Conservation (phyloP, 495 filamentous ascomycete genomes). For the Staphylotrichum longicolle region DNA sequence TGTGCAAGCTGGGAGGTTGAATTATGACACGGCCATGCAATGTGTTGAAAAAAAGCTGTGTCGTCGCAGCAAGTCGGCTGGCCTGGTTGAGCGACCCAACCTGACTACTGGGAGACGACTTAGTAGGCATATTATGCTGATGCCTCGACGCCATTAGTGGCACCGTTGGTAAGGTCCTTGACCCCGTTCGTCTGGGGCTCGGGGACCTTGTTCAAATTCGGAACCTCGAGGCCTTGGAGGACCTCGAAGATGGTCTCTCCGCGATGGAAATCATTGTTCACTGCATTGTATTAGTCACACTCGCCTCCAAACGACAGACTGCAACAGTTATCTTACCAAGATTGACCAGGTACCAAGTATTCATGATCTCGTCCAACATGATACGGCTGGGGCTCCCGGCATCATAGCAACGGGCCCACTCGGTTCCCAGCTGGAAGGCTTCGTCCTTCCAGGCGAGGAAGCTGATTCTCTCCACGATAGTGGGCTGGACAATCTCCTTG, state of each 20-base stretch:
- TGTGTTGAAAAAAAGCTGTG: slow-evolving; percentile 27
- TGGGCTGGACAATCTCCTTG: slow-evolving; percentile 98
- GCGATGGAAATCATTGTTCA: slow-evolving; percentile 94
- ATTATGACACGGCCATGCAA: slow-evolving; percentile 23
- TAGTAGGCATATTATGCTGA: slow-evolving; percentile 27
- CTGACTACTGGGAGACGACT: slow-evolving; percentile 12
- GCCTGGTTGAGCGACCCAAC: slow-evolving; percentile 12
- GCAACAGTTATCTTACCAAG: slow-evolving; percentile 63
- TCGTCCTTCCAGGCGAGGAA: slow-evolving; percentile 99
- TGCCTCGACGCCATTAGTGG: slow-evolving; percentile 29
- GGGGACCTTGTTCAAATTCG: slow-evolving; percentile 55
- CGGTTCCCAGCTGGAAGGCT: slow-evolving; percentile 84
- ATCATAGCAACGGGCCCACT: slow-evolving; percentile 91
- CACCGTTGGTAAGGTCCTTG: slow-evolving; percentile 18
- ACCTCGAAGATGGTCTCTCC: slow-evolving; percentile 73
- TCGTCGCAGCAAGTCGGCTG: not conserved
- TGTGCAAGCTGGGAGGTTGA: slow-evolving; percentile 25
- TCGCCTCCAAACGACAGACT: not conserved
- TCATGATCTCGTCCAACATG: slow-evolving; percentile 78
- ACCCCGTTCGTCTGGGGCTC: slow-evolving; percentile 18
- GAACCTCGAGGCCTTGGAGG: slow-evolving; percentile 73
- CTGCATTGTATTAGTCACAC: slow-evolving; percentile 43
- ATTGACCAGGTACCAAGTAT: slow-evolving; percentile 89
- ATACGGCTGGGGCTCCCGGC: slow-evolving; percentile 74
- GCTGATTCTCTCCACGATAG: slow-evolving; percentile 96